Base-by-base conservation (phyloP, 2,329 filamentous ascomycete species). In the Phialophora macrospora region DNA sequence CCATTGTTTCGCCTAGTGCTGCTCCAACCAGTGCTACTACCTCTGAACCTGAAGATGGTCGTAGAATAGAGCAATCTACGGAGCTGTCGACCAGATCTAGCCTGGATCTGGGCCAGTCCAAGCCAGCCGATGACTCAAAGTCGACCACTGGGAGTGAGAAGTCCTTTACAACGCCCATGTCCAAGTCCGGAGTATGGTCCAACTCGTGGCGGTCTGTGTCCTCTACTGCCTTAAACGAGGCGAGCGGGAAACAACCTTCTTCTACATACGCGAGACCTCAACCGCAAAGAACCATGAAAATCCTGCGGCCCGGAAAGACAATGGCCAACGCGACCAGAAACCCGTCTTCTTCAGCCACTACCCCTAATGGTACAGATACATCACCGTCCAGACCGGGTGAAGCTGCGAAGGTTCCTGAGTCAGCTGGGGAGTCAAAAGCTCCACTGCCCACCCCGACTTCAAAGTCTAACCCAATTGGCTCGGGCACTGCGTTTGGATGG, bases 401-500 rank as follows among this genome's bases (percentile, higher is more conserved):
- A 26, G 32, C n/a, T 56, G 57, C 28, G 8, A 62, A 51, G 44
- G 63, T 62, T 28, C 24, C 34, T 24, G 65, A 65, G 48, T 41
- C 60, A 14, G 44, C 24, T n/a, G 63, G 62, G 24, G 63, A 68
- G 17, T 17, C 55, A 26, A 71, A 65, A 49, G 24, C 32, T 12
- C n/a, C 54, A 28, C 30, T 46, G 26, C 41, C 73, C 14, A 72
- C 75, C 32, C 62, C 76, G 22, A 66, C 61, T 41, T 74, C 72
- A 52, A 84, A 84, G 72, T 83, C 87, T 34, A 98, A 98, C 74
- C 94, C 95, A 0, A 86, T 97, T 20, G 94, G 94, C 8, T 91
- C 91, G n/a, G 94, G 91, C 14, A 95, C 92, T 65, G 94, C 94
- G 2, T 98, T 98, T 80, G 89, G 91, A 12, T 98, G 93, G 93